Evolutionary conservation across 441 rosid genomes (phyloP).

Genomic region (Pelargonium myrrhifolium): DNA sequence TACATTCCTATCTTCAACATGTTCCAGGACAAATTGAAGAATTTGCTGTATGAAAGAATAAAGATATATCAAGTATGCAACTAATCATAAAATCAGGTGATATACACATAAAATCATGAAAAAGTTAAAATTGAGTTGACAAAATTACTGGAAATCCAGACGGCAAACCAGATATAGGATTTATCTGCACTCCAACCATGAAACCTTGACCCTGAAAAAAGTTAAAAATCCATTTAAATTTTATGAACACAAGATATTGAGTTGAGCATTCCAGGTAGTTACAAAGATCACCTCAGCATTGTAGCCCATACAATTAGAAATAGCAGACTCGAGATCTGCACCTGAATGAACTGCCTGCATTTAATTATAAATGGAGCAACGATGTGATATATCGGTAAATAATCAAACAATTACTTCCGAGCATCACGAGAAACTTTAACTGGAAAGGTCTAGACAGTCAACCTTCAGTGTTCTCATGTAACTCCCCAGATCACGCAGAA

Average conservation of each 20-base stretch:
- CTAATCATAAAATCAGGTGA: constrained; percentile 10
- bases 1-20: constrained; percentile 82
- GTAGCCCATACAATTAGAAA: constrained; percentile 96
- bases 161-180: constrained; percentile 84
- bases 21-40: constrained; percentile 72
- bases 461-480: constrained; percentile 98
- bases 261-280: constrained; percentile 21
- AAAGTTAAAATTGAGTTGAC: constrained; percentile 24
- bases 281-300: constrained; percentile 50
- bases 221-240: constrained; percentile 17
- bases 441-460: constrained; percentile 18
- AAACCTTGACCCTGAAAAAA: constrained; percentile 89
- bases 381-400: background rate
- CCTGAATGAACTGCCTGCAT: constrained; percentile 98
- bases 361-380: constrained; percentile 18
- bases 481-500: constrained; percentile 83
- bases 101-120: constrained; percentile 7
- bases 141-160: constrained; percentile 73
- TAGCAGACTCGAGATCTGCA: constrained; percentile 96
- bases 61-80: constrained; percentile 13
- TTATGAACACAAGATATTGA: constrained; percentile 16
- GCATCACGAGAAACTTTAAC: constrained; percentile 12
- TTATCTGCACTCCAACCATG: constrained; percentile 98
- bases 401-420: background rate
- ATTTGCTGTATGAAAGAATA: constrained; percentile 44